phyloP scores from a whole-genome alignment of 1,139 yeast genomes.

The Suhomyces guaymorum region DNA sequence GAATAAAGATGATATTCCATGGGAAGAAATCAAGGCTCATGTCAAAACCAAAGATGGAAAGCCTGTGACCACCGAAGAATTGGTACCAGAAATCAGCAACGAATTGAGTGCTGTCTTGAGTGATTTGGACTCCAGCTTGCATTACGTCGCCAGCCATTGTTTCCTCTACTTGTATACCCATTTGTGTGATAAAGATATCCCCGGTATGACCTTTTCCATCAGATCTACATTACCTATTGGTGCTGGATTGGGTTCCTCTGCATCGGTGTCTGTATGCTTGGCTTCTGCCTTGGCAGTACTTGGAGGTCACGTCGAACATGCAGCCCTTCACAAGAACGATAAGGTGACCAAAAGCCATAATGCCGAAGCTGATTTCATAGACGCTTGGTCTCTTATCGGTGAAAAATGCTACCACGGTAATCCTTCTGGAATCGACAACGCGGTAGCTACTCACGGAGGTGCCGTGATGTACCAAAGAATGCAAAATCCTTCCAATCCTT shows the following conservation, averaged over 20 bases:
- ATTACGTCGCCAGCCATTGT: slow-evolving; percentile 81
- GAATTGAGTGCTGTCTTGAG: slow-evolving; percentile 46
- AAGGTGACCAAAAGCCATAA: slow-evolving; percentile 35
- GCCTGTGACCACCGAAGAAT: slow-evolving; percentile 53
- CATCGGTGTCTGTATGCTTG: slow-evolving; percentile 83
- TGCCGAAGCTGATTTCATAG: slow-evolving; percentile 60
- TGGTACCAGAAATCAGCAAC: slow-evolving; percentile 61
- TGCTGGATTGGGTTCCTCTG: slow-evolving; percentile 96
- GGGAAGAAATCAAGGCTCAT: slow-evolving; percentile 42
- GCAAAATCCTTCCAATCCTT: slow-evolving; percentile 51
- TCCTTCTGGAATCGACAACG: slow-evolving; percentile 96
- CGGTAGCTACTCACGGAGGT: slow-evolving; percentile 95
- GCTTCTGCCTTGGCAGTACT: slow-evolving; percentile 71
- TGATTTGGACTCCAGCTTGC: slow-evolving; percentile 54
- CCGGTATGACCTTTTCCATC: slow-evolving; percentile 61
- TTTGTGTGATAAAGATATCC: slow-evolving; percentile 49
- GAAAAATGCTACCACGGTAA: slow-evolving; percentile 96
- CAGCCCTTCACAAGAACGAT: slow-evolving; percentile 29
- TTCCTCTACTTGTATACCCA: slow-evolving; percentile 75
- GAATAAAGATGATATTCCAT: slow-evolving; percentile 62
- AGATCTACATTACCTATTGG: slow-evolving; percentile 92
- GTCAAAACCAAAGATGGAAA: slow-evolving; percentile 24
- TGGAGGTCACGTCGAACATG: slow-evolving; percentile 53
- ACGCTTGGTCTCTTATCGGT: slow-evolving; percentile 88
- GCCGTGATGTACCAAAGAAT: slow-evolving; percentile 85